phyloP scores from a whole-genome alignment of 768 basidiomycete species.

The Mycena chlorophos region DNA sequence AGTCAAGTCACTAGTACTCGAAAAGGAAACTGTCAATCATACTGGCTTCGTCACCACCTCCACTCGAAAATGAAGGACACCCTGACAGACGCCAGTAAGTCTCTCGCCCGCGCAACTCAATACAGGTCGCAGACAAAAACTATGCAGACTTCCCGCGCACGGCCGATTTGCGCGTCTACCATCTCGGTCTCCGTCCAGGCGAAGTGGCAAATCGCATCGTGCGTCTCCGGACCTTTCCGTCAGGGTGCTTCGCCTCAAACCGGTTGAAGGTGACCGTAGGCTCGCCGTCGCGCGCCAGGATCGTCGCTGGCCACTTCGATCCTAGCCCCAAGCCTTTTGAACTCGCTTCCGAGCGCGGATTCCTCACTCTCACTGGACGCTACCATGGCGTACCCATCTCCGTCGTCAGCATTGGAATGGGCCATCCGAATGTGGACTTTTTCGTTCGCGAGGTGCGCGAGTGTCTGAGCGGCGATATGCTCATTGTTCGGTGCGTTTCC shows the following conservation, averaged over 20 bases:
- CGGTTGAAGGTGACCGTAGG: constrained; percentile 68
- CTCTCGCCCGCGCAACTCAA: constrained; percentile 4
- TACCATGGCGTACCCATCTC: constrained; percentile 66
- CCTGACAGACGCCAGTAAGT: constrained; percentile 68
- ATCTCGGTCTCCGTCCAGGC: constrained; percentile 71
- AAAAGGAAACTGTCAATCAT: no score
- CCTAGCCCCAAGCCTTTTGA: constrained; percentile 58
- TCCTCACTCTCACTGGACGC: constrained; percentile 68
- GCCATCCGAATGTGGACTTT: constrained; percentile 80
- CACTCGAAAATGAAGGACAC: constrained; percentile 54
- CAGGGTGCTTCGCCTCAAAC: neutral
- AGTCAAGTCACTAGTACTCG: no score
- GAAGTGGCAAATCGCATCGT: constrained; percentile 84
- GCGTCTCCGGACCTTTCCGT: constrained; percentile 24
- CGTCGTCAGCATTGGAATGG: constrained; percentile 83
- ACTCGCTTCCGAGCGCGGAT: constrained; percentile 72
- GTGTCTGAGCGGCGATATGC: constrained; percentile 63
- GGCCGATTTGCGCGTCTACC: constrained; percentile 72
- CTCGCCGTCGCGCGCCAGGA: constrained; percentile 62
- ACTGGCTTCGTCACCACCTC: neutral
- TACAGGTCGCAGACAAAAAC: constrained; percentile 1
- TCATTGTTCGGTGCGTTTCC: constrained; percentile 45
- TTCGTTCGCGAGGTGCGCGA: constrained; percentile 81
- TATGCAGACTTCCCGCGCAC: constrained; percentile 74
- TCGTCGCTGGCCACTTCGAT: constrained; percentile 63